Percentiles rank a stretch among this genome's conserved stretches.
phyloP scores from a whole-genome alignment of 352 stramenopile species.

The Globisporangium apiculatum region DNA sequence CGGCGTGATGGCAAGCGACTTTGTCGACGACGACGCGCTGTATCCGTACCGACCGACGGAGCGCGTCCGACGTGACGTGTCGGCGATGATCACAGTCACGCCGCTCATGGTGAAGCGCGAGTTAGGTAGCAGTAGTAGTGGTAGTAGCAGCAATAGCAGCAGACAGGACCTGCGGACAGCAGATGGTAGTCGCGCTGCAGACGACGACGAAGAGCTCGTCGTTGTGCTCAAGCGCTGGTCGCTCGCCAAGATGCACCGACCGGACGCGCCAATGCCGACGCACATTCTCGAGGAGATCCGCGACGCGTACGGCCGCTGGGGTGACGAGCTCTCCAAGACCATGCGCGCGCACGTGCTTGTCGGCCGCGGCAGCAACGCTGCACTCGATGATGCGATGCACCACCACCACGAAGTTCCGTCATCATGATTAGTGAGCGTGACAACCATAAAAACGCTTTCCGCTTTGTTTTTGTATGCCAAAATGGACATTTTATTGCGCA shows the following conservation, averaged over 20 bases:
- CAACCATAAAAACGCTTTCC: too few species aligned
- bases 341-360: conserved; percentile 14
- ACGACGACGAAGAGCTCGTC: conserved; percentile 12
- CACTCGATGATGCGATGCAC: too few species aligned
- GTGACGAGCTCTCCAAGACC: conserved; percentile 39
- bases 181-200: conserved; percentile 11
- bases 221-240: conserved; percentile 28
- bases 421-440: too few species aligned
- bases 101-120: conserved; percentile 12
- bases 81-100: conserved; percentile 30
- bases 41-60: conserved; percentile 33
- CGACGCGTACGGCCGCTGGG: conserved; percentile 35
- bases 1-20: conserved; percentile 31
- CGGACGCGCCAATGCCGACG: conserved; percentile 15
- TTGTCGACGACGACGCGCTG: conserved; percentile 43
- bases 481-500: too few species aligned
- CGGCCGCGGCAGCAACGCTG: too few species aligned
- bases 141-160: not conserved
- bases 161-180: not conserved
- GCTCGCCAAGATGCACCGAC: conserved; percentile 19
- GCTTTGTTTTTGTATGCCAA: too few species aligned
- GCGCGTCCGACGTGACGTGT: conserved; percentile 41
- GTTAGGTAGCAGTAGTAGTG: conserved; percentile 9
- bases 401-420: too few species aligned
- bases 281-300: conserved; percentile 25